Evolutionary conservation across 148 eudicot species (phyloP), one percentile per base, ranked within the genome.

Genomic region (Polygonum aviculare): DNA sequence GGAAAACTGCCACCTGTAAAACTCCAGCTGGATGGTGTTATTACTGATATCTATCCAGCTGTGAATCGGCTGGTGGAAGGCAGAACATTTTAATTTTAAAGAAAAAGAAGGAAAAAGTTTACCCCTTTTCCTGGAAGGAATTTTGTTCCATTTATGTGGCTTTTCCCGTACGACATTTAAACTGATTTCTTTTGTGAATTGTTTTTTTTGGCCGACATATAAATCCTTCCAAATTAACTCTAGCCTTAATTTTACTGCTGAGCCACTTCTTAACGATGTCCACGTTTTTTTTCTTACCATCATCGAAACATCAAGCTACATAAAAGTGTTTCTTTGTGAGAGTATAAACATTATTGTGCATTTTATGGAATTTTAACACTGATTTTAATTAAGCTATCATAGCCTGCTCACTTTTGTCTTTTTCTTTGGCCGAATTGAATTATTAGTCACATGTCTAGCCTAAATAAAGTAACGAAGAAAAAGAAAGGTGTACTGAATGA

Each of bases 31-130:
- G 72, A 67, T 14, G 44, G n/a, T 38, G 9, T 6, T 44, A 44
- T 44, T 44, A 44, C 47, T 44, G 45, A 67, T 67, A 2, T 12
- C 21, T 35, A 67, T 67, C 41, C 72, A 67, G 72, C 72, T 67
- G 72, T 36, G 15, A 5, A 67, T 67, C 44, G 21, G 72, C 72
- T 67, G 72, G 72, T 67, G 72, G 72, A 33, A 21, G 22, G 19
- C 45, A 35, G 9, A 15, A 35, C 12, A 14, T 3, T 67, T 67
- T 7, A n/a, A 26, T 26, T 26, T 26, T 26, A 26, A 26, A 26
- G 31, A 26, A 26, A n/a, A 4, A 57, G n/a, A n/a, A 57, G 8
- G 3, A 57, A 67, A 60, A 60, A 60, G 36, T 26, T 60, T 26
- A 26, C 16, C 69, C 35, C 33, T 60, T 26, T 26, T 60, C 16